Conservation (phyloP, 129 eudicot species). For the Saussurea involucrata region DNA sequence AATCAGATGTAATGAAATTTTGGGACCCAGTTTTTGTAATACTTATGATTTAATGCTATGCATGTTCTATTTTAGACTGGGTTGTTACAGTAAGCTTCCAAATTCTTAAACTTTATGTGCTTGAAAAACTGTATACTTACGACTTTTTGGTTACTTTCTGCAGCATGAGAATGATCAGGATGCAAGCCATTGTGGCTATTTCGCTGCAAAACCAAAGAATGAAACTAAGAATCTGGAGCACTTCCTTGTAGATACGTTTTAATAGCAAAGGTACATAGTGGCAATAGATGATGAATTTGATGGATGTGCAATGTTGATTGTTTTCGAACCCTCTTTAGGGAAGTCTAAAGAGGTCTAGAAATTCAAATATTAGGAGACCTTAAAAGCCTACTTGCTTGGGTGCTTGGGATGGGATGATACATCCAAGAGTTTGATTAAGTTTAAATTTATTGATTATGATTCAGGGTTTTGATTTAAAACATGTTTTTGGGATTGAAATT, state of each 20-base stretch:
- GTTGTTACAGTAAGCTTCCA: constrained; percentile 49
- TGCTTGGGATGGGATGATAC: constrained; percentile 78
- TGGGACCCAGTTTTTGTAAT: no score
- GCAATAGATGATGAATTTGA: constrained; percentile 70
- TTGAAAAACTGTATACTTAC: not conserved
- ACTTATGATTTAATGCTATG: no score
- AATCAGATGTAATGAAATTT: no score
- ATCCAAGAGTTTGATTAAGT: no score
- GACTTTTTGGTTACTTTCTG: constrained; percentile 3
- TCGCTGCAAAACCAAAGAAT: constrained; percentile 51
- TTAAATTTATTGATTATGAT: no score
- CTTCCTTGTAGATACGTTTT: constrained; percentile 85
- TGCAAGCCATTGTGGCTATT: constrained; percentile 30
- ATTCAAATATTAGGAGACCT: constrained; percentile 82
- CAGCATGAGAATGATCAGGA: constrained; percentile 60
- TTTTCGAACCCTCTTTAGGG: constrained; percentile 59
- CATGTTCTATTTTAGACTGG: no score
- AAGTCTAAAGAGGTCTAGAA: constrained; percentile 86
- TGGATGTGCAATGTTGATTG: constrained; percentile 45
- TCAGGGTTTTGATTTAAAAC: no score
- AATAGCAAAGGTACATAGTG: constrained; percentile 79
- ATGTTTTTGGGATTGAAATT: no score
- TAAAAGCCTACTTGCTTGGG: constrained; percentile 78
- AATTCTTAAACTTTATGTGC: not conserved
- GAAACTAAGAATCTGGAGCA: constrained; percentile 62